Conservation (phyloP, 345 rosid species). For the Aegle marmelos region DNA sequence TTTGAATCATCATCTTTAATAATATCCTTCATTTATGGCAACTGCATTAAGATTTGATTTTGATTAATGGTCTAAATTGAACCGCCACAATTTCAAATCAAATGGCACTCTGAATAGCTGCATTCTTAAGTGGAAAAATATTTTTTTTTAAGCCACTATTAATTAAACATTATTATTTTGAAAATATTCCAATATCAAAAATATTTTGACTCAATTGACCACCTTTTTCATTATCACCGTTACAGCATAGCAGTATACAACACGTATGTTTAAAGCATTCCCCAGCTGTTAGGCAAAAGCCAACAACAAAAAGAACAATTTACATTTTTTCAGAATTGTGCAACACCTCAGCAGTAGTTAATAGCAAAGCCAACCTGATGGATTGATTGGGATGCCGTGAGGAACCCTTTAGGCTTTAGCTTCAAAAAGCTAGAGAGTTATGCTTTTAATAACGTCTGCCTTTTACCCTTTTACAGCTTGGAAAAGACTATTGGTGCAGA, state of each 20-base stretch:
- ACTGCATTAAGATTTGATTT: too few relatives aligned
- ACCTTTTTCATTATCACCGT: too few relatives aligned
- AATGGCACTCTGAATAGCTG: too few relatives aligned
- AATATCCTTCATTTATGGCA: too few relatives aligned
- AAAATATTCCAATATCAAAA: too few relatives aligned
- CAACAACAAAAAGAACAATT: conserved; percentile 1
- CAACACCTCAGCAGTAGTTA: neutral
- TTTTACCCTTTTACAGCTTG: conserved; percentile 5
- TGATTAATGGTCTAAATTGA: too few relatives aligned
- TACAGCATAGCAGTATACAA: neutral
- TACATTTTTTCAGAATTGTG: conserved; percentile 3
- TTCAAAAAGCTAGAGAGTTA: neutral
- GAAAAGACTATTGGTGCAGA: neutral
- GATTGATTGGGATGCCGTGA: too few relatives aligned
- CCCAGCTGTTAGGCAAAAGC: conserved; percentile 2
- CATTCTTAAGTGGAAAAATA: too few relatives aligned
- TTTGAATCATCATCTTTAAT: too few relatives aligned
- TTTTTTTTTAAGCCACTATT: neutral
- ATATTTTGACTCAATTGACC: neutral
- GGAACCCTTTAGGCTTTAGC: too few relatives aligned
- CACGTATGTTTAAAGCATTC: neutral
- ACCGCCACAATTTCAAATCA: too few relatives aligned
- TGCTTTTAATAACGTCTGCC: conserved; percentile 8
- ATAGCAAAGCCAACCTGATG: too few relatives aligned
- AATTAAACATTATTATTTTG: neutral